Evolutionary conservation across 2,329 filamentous ascomycete genomes (phyloP), one percentile per base, ranked within the genome.

Genomic region (Basipetospora chlamydospora): DNA sequence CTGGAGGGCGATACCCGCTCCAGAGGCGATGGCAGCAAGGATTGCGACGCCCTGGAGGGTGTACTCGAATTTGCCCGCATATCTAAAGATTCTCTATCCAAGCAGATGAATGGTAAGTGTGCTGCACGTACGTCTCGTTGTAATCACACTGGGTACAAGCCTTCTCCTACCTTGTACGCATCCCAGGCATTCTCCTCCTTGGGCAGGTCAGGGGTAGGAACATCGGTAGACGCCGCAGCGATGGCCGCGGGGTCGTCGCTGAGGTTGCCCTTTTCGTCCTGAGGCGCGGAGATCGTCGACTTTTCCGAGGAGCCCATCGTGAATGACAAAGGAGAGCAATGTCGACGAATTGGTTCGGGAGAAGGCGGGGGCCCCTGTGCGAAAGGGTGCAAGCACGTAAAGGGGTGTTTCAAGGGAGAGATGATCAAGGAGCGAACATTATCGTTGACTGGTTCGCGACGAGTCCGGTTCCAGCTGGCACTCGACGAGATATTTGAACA

Each of bases 1-100:
- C 68, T 77, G 74, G 23, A 74, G 44, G 8, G 58, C 54, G 21
- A 59, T 52, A 20, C 50, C 58, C 1, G 54, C 49, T 18, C 58
- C 58, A 4, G 58, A 58, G 5, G 45, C 54, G 28, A 59, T 45
- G 9, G 57, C 54, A 21, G 54, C 52, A 11, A 51, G 3, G 20
- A 56, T 39, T 23, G 41, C 35, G 26, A 44, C 13, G 18, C 31
- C 42, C 21, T 44, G 42, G 16, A 44, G 29, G 5, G 38, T 31
- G 23, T 42, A 42, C 12, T 44, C 42, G 17, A 37, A 31, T 4
- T 25, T 13, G 28, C 38, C 37, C 11, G 40, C 42, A 32, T 42
- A 42, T 8, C 21, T 31, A 21, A 44, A 44, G 9, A 44, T 44
- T 39, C 42, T 28, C 42, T 44, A 21, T 5, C 8, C 4, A 35